Evolutionary conservation across 139 green algal species (phyloP), one percentile per base, ranked within the genome.

Genomic region (Chlamydomonas schloesseri): DNA sequence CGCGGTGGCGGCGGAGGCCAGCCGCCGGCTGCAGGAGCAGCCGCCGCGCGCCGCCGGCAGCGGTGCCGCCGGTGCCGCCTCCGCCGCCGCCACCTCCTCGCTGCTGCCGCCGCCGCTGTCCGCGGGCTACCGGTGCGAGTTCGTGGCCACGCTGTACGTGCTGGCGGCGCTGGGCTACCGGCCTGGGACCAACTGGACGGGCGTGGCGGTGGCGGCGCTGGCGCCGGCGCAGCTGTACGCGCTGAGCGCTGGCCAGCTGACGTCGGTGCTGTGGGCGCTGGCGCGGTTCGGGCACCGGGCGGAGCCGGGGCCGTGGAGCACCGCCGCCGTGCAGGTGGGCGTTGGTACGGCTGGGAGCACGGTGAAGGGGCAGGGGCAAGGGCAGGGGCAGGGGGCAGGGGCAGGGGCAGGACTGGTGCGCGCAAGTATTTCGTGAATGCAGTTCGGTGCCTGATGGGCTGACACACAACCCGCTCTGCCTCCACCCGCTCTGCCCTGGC

Each of bases 121-220:
- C 6, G 6, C 42, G 8, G 8, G 42, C 42, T 50, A 50, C 42
- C 42, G 42, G 42, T 5, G 6, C 42, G 42, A 50, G 42, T 50
- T 50, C 42, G 42, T 50, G 42, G 80, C 80, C 57, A 79, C 81
- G 81, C 69, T 87, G 18, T 87, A 72, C 34, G 2, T 74, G 9
- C 68, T 87, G 55, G 81, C 81, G 34, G 53, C 55, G 20, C 70
- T 87, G 33, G 79, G 79, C 81, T 87, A 87, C 69, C 69, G 81
- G 5, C 69, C 81, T 0, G 46, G 26, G 1, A 80, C 62, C 34
- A 36, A 6, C 20, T 87, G 81, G 81, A 60, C 55, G 1, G 55
- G 21, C 14, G 26, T 34, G 8, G 81, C 81, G 26, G 81, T 70
- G 26, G 23, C 69, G 53, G 81, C 69, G 69, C 69, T 87, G 69